Evolutionary conservation across 192 early-diverging fungal species (phyloP), one percentile per base, ranked within the genome.

Genomic region (Haplosporangium gracile): DNA sequence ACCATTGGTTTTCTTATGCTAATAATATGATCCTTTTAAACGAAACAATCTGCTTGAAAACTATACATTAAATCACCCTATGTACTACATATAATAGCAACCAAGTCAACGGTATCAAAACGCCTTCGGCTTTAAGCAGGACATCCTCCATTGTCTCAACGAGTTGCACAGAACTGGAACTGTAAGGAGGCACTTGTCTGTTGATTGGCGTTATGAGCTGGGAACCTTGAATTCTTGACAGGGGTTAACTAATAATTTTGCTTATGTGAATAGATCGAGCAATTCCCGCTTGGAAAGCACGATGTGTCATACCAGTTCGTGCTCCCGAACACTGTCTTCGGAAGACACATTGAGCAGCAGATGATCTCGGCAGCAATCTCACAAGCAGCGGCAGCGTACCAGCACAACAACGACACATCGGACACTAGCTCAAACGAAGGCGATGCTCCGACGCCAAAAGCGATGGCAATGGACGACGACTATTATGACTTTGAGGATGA

Each of bases 111-210:
- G 84, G 51, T 86, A 86, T 53, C 84, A 86, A 32, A 86, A 47
- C 45, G 84, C 84, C 1, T 81, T 72, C 70, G 84, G 84, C 7
- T 77, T 86, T 24, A 86, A 86, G 49, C 84, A 86, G 74, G 84
- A 86, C 42, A 81, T 86, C 20, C 78, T 86, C 13, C 74, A 29
- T 4, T 81, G 84, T 32, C 79, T 86, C 2, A 78, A 78, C 38
- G 65, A 72, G 20, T 32, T 86, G 5, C 76, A 75, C 5, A 45
- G 24, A 9, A 81, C 78, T 6, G 79, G 84, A 51, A 81, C 75
- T n/a, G 84, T 86, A 86, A n/a, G 75, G 16, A 18, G 5, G 18
- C 49, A 5, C 29, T 65, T 60, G 51, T 18, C 20, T 5, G 9
- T 47, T 9, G 16, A 20, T 18, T 18, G 72, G 16, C 2, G 1